Base-by-base conservation (phyloP, 176 grass and related monocot genomes). In the Oryza meyeriana region DNA sequence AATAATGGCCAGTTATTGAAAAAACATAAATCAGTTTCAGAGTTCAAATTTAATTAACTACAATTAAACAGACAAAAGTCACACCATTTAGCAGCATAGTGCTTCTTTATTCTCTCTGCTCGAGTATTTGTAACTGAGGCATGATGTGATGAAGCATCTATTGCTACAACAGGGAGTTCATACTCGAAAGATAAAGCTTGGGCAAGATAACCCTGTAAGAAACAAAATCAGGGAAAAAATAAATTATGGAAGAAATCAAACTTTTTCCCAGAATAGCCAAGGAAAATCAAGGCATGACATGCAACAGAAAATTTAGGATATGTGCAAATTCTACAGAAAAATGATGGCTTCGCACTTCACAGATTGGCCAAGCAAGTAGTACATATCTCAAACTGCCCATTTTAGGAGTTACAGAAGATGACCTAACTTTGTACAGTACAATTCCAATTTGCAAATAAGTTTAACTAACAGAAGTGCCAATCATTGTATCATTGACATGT, bases 121-220 rank as follows among this genome's bases (percentile, higher is more conserved):
- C 89, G 87, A 64, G 87, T 25, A 86, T 85, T 90, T 61, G 96
- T 99, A 81, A 99, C 91, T 78, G 87, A 84, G 72, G 93, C 87
- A 85, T 99, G 93, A 76, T 95, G 96, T 72, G 82, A 79, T 30
- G 96, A 99, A 88, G 93, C 96, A 87, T 99, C 93, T 79, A 99
- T 91, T 57, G 91, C 96, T n/a, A 94, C 81, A 71, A 95, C 91
- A 78, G 82, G 81, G 80, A 90, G 88, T 59, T 87, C 85, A 63
- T 95, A 99, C 76, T 99, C 88, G 71, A 99, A 95, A n/a, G 93
- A 93, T 72, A 99, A 76, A 31, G 86, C 82, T 88, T 99, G 96
- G 31, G 96, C 87, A 44, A 99, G 90, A 94, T 99, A 99, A 61
- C 96, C 96, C 93, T 95, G 85, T 71, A 92, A 57, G 3, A 81